Base-by-base conservation (phyloP, 768 basidiomycete genomes). In the Coprinopsis marcescibilis region DNA sequence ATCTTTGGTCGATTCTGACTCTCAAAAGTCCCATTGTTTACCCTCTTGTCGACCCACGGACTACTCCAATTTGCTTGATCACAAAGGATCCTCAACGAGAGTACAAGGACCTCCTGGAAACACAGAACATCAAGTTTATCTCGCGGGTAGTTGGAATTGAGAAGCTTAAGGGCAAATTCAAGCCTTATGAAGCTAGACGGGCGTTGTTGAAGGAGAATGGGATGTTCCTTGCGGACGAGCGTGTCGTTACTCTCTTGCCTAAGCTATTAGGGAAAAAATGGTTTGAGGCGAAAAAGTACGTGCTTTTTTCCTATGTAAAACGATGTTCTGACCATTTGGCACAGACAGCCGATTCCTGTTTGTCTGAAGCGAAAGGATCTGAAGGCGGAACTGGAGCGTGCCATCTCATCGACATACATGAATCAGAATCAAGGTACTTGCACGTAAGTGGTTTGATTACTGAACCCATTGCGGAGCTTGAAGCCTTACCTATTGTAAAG, bases 241-340 rank as follows among this genome's bases (percentile, higher is more conserved):
- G 92, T 23, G 73, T 99, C 34, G 70, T 95, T 29, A 85, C 87
- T n/a, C 66, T 91, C 45, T 76, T 98, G 46, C 95, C 95, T 1
- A 80, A 79, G 50, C 67, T 97, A 38, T 72, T 98, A 2, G 96
- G 96, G 4, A 82, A 80, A 43, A 86, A 85, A 57, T 98, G 90
- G 78, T 92, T 97, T 56, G 78, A 89, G 24, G 90, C 93, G 1
- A 98, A 98, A 69, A 98, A 97, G 93, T 96, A 55, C 53, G 88
- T 59, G 21, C 40, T 12, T 15, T 34, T 23, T 29, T 43, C 19
- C 25, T 13, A 13, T 30, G 17, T 21, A 10, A 19, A 19, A 23
- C 12, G n/a, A 15, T n/a, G 6, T 42, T 12, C 19, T 45, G 29
- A 52, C 36, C 32, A n/a, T 46, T 52, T n/a, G 52, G 53, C 29